Conservation (phyloP, 2,329 filamentous ascomycete species). For the Raffaelea ambrosiae region DNA sequence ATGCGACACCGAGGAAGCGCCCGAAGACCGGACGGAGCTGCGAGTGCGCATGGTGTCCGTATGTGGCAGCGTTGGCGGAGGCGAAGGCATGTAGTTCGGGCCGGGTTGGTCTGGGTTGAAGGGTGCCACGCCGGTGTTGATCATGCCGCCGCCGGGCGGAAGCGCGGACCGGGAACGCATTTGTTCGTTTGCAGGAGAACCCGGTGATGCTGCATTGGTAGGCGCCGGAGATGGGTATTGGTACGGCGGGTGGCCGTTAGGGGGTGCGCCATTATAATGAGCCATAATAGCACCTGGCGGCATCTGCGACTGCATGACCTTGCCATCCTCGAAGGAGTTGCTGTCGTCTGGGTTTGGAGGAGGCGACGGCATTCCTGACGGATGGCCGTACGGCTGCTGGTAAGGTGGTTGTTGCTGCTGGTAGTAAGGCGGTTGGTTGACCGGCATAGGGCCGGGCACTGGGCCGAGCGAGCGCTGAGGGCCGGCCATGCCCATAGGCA, state of each 20-base stretch:
- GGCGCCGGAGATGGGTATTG: not conserved
- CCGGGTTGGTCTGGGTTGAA: not conserved
- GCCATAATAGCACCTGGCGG: no score
- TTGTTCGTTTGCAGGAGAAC: not conserved
- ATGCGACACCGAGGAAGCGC: constrained; percentile 3
- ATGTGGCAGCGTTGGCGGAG: not conserved
- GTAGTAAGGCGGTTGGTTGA: not conserved
- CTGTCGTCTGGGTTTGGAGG: constrained; percentile 3
- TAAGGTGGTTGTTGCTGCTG: not conserved
- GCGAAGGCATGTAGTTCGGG: not conserved
- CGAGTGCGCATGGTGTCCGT: constrained; percentile 3
- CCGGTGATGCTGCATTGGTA: not conserved
- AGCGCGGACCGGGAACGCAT: not conserved
- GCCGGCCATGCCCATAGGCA: not conserved
- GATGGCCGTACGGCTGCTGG: not conserved
- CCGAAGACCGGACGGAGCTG: constrained; percentile 4
- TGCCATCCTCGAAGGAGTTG: constrained; percentile 11
- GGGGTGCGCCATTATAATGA: no score
- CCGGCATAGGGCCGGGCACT: not conserved
- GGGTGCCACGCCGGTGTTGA: constrained; percentile 2
- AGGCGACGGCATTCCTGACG: not conserved
- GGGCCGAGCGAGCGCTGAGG: not conserved
- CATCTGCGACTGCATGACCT: not conserved
- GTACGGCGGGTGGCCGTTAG: no score
- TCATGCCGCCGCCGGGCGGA: not conserved